Base-by-base conservation (phyloP, 2,329 filamentous ascomycete species). In the Diaporthe vaccinii region DNA sequence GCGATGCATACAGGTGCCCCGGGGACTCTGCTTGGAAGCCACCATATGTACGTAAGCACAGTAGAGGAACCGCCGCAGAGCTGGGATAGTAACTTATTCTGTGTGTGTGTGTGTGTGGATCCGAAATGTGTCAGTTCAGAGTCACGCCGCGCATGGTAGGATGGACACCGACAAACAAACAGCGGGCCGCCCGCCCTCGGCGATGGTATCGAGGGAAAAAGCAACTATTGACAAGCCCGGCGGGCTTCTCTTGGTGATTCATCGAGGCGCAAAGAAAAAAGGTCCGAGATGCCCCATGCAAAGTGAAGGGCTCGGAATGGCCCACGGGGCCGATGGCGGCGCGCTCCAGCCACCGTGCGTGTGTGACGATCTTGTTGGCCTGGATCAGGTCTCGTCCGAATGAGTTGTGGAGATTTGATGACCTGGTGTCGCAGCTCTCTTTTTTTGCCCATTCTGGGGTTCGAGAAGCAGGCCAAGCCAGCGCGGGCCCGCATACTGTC, bases 141-240 rank as follows among this genome's bases (percentile, higher is more conserved):
- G 12, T n/a, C 12, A 53, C 25, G 14, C 44, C 41, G 17, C 3
- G 12, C 31, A 12, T 7, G 41, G 28, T 31, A 14, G 25, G 20
- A 39, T 62, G 36, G 22, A 53, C 28, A 36, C 46, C 31, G 28
- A 49, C 31, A 25, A 25, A 49, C 20, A n/a, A 25, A 39, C 62
- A 53, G 28, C 46, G 22, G 65, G 44, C 46, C 22, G 22, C 14
- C 14, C 31, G 22, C 7, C 31, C 14, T 68, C 65, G 65, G 46
- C 65, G 65, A 68, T 15, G 6, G 22, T 20, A 1, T 7, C 22
- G 14, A 1, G n/a, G 17, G 49, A 55, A 39, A 25, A 69, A 69
- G 65, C 65, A 69, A 69, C 49, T 28, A 69, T 31, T 55, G 65
- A 55, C 34, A 69, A 69, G 65, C 65, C 65, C 65, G 22, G 36